Percentiles rank a stretch among this genome's conserved stretches.
Evolutionary conservation across 352 stramenopile genomes (phyloP).

Genomic region (Globisporangium barbulae): DNA sequence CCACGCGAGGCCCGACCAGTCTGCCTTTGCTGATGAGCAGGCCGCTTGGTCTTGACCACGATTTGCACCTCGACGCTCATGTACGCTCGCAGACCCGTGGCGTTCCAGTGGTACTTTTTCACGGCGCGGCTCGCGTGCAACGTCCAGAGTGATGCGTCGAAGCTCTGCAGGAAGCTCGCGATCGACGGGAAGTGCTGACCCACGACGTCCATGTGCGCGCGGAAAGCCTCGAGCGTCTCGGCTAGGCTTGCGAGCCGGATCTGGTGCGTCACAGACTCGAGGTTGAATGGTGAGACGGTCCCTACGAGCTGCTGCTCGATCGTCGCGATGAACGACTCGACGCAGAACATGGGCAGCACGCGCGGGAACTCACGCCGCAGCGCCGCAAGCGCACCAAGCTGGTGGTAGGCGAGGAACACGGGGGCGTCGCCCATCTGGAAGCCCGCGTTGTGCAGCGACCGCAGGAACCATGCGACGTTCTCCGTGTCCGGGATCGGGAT

Average conservation of each 20-base stretch:
- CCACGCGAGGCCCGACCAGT: not conserved
- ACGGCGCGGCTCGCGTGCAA: slow-evolving; percentile 62
- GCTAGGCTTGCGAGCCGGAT: slow-evolving; percentile 54
- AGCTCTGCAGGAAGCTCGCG: slow-evolving; percentile 48
- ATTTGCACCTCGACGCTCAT: slow-evolving; percentile 54
- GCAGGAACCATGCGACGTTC: slow-evolving; percentile 76
- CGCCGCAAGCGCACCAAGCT: slow-evolving; percentile 56
- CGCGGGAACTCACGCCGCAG: slow-evolving; percentile 45
- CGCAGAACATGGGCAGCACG: slow-evolving; percentile 71
- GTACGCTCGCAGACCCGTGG: slow-evolving; percentile 21
- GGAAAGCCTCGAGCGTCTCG: slow-evolving; percentile 10
- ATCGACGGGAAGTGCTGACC: slow-evolving; percentile 22
- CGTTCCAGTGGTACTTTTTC: slow-evolving; percentile 60
- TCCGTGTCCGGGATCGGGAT: slow-evolving; percentile 62
- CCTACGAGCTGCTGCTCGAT: slow-evolving; percentile 63
- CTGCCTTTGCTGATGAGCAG: slow-evolving; percentile 26
- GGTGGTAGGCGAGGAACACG: slow-evolving; percentile 56
- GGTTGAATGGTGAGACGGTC: slow-evolving; percentile 53
- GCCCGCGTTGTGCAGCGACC: slow-evolving; percentile 44
- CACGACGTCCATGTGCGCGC: slow-evolving; percentile 1
- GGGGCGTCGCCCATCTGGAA: slow-evolving; percentile 46
- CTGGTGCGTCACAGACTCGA: slow-evolving; percentile 53
- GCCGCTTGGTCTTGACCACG: slow-evolving; percentile 45
- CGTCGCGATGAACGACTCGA: slow-evolving; percentile 58
- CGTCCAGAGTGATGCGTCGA: slow-evolving; percentile 68